A percentile compares a stretch with the other conserved stretches of the same genome.
phyloP scores from a whole-genome alignment of 2,329 filamentous ascomycete genomes.

The Cadophora malorum region DNA sequence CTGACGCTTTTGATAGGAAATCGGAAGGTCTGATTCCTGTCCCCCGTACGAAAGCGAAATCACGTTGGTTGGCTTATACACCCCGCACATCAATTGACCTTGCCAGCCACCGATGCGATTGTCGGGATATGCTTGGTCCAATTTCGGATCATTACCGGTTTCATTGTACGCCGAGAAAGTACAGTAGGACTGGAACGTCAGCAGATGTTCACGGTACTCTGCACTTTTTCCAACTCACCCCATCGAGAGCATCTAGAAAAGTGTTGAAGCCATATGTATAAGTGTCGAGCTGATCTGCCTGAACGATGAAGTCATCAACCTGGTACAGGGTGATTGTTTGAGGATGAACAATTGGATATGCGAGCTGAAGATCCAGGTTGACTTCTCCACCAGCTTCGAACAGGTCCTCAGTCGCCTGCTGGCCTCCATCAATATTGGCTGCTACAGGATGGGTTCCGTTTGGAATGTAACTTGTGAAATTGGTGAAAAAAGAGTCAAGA shows the following conservation, averaged over 20 bases:
- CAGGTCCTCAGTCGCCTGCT: background rate
- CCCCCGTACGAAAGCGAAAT: background rate
- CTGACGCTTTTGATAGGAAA: background rate
- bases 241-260: background rate
- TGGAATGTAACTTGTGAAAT: conserved; percentile 42
- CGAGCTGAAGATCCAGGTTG: background rate
- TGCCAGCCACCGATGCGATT: background rate
- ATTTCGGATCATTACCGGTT: background rate
- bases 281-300: background rate
- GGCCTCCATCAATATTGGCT: conserved; percentile 44
- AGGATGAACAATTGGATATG: background rate
- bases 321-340: background rate
- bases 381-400: background rate
- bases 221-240: background rate
- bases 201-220: background rate
- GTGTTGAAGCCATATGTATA: background rate
- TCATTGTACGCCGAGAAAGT: background rate
- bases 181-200: background rate
- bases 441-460: conserved; percentile 44
- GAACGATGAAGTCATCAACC: background rate
- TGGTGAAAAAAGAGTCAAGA: conserved; percentile 45
- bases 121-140: background rate
- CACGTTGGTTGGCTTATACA: background rate
- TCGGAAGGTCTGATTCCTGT: background rate
- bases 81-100: background rate